Percentiles rank a stretch among this genome's conserved stretches.
These are phyloP conservation scores for Theobroma grandiflorum DNA, from an alignment of 441 rosid species.

Conservation along the genomic window DNA sequence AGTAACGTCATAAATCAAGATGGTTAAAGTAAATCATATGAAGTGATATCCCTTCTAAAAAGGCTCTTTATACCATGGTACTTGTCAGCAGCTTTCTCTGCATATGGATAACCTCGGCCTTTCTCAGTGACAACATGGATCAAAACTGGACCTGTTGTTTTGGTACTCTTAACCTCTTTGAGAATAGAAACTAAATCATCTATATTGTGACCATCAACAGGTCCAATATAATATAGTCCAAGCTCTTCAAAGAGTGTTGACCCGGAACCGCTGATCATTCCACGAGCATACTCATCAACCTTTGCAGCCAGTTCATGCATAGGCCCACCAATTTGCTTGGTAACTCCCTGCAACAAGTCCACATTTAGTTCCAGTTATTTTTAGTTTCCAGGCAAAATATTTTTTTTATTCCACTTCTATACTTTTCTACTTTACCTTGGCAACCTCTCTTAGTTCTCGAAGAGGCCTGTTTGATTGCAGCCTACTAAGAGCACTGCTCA, in stretches of 20 bases:
- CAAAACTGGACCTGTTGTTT: slow-evolving; percentile 88
- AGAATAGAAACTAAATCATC: slow-evolving; percentile 86
- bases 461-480: slow-evolving; percentile 92
- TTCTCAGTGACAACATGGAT: slow-evolving; percentile 97
- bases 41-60: not conserved
- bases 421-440: slow-evolving; percentile 59
- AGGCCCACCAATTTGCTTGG: slow-evolving; percentile 87
- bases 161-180: slow-evolving; percentile 90
- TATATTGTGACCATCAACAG: slow-evolving; percentile 91
- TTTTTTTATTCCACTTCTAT: not conserved
- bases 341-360: slow-evolving; percentile 69
- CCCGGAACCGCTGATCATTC: slow-evolving; percentile 96
- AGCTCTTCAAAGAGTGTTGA: slow-evolving; percentile 94
- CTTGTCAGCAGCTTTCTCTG: slow-evolving; percentile 93
- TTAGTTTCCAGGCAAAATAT: not conserved
- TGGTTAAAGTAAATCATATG: not conserved
- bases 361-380: slow-evolving; percentile 12
- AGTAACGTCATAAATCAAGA: not conserved
- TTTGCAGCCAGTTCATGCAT: slow-evolving; percentile 95
- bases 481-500: slow-evolving; percentile 93
- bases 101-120: slow-evolving; percentile 98
- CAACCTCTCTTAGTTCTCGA: slow-evolving; percentile 93
- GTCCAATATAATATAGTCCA: slow-evolving; percentile 93
- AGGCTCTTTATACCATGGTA: slow-evolving; percentile 69
- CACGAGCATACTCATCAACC: slow-evolving; percentile 96